phyloP scores from a whole-genome alignment of 495 filamentous ascomycete species.

The Neurospora terricola region DNA sequence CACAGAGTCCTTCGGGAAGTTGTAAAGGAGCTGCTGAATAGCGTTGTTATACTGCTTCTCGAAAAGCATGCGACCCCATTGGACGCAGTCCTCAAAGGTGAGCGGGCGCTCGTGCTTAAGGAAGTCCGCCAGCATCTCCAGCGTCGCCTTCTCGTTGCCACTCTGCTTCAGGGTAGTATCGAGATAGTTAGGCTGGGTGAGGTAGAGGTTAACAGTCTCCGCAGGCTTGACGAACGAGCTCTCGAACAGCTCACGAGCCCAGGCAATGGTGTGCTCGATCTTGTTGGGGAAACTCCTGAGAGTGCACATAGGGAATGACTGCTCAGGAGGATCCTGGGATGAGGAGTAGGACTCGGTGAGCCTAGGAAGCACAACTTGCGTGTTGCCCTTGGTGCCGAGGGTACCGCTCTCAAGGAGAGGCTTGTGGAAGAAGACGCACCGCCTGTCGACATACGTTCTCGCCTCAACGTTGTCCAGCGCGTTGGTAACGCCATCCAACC shows the following conservation, averaged over 20 bases:
- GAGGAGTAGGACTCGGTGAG: constrained; percentile 97
- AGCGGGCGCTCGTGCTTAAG: constrained; percentile 89
- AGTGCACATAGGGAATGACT: constrained; percentile 98
- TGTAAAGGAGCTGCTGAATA: constrained; percentile 92
- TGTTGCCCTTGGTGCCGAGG: constrained; percentile 96
- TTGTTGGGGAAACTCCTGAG: constrained; percentile 95
- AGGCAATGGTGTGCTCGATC: constrained; percentile 98
- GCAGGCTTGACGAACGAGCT: constrained; percentile 86
- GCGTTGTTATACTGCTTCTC: constrained; percentile 96
- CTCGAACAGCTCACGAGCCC: constrained; percentile 93
- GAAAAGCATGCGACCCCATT: constrained; percentile 88
- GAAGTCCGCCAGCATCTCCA: constrained; percentile 82
- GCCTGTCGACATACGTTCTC: constrained; percentile 90
- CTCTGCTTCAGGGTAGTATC: constrained; percentile 83
- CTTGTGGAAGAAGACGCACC: constrained; percentile 98
- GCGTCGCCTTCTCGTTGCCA: constrained; percentile 90
- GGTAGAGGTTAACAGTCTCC: constrained; percentile 91
- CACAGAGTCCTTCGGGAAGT: constrained; percentile 89
- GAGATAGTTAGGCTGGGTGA: constrained; percentile 85
- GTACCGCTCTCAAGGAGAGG: constrained; percentile 94
- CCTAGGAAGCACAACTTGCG: constrained; percentile 82
- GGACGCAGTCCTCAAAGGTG: constrained; percentile 89
- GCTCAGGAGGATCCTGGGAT: constrained; percentile 95
- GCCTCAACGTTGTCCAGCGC: constrained; percentile 97
- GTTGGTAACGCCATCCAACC: constrained; percentile 89